phyloP scores from a whole-genome alignment of 441 rosid species.

The Erodium trifolium region DNA sequence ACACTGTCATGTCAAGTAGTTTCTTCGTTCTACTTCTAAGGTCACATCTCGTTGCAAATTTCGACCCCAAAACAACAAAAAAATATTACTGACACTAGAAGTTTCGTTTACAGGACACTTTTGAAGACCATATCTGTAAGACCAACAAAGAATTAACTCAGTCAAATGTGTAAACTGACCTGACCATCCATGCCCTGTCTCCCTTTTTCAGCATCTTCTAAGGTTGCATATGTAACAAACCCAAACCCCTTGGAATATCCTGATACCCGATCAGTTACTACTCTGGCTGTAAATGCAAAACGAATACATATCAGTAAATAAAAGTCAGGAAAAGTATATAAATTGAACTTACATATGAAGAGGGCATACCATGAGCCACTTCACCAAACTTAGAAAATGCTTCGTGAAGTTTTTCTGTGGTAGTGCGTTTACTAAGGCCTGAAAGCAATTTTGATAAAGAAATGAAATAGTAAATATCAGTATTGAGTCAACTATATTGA shows the following conservation, averaged over 20 bases:
- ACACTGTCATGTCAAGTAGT: neutral
- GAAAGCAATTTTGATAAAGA: slow-evolving; percentile 14
- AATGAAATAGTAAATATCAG: neutral
- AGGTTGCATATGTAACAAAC: slow-evolving; percentile 63
- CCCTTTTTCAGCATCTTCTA: slow-evolving; percentile 79
- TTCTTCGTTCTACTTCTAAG: neutral
- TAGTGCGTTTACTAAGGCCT: slow-evolving; percentile 83
- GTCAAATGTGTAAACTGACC: slow-evolving; percentile 34
- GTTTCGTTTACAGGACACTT: neutral
- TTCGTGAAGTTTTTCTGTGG: slow-evolving; percentile 54
- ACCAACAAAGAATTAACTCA: too few relatives aligned
- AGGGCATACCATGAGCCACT: slow-evolving; percentile 58
- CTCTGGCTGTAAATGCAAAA: slow-evolving; percentile 44
- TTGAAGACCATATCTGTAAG: neutral
- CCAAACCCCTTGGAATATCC: slow-evolving; percentile 94
- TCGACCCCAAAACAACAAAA: neutral
- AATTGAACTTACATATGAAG: slow-evolving; percentile 4
- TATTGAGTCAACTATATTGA: neutral
- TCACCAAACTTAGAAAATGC: slow-evolving; percentile 68
- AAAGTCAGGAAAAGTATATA: neutral
- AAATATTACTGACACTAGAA: neutral
- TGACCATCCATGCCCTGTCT: slow-evolving; percentile 82
- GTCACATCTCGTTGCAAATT: neutral
- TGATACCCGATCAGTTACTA: slow-evolving; percentile 67
- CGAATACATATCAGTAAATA: neutral